Base-by-base conservation (phyloP, 805 yeast genomes). In the Schizosaccharomyces octosporus region DNA sequence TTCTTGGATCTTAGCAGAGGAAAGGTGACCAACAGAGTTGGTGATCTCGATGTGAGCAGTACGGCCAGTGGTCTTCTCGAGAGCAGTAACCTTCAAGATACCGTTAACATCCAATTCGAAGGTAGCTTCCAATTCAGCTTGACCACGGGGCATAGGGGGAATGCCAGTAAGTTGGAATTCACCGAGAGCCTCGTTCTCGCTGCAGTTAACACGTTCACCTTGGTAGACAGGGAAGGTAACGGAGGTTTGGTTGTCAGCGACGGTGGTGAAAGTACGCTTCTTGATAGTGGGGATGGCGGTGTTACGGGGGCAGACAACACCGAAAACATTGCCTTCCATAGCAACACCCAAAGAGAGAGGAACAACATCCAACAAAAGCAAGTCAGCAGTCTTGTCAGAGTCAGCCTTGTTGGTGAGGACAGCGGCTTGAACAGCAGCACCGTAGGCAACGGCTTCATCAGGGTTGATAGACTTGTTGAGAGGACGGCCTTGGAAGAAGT, bases 361-460 rank as follows among this genome's bases (percentile, higher is more conserved):
- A 73, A 89, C 89, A 71, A 90, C 97, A 80, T 89, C 97, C 77
- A 89, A 83, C 74, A 89, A 82, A 71, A 90, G 83, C 75, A 89
- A 82, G 78, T 87, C 96, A 78, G 89, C 87, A 75, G 95, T 88
- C 76, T 87, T 95, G 66, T 84, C 93, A 68, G 85, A 82, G 66
- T 87, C 83, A 65, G 87, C 81, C 76, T 80, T 88, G 79, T 95
- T 95, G 69, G 96, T 85, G 77, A 89, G 81, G 78, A 90, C 87
- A 74, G 97, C 97, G 79, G 95, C 97, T 81, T 89, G 97, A 71
- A 89, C 97, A 72, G 97, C 97, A 72, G 97, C 97, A 84, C 97
- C 97, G 81, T 87, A 87, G 72, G 96, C 97, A 75, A 88, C 97
- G 73, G 97, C 97, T 81, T 88, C 97, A 80, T 88, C 97, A 68